These are phyloP conservation scores for Phytophthora rubi DNA, from an alignment of 352 stramenopile genomes.

Conservation along the genomic window DNA sequence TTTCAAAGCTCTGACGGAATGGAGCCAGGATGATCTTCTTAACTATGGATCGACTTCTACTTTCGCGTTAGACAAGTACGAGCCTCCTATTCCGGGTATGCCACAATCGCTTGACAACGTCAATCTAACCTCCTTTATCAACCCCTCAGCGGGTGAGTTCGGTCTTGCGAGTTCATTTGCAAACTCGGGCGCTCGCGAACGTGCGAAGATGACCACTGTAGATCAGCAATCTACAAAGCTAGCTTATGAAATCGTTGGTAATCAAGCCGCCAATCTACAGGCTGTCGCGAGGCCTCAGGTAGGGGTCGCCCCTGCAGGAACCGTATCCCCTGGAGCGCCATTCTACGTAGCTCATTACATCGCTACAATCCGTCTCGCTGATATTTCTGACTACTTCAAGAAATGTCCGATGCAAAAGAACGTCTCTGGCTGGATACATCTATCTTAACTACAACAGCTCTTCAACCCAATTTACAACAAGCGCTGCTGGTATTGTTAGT, in stretches of 20 bases:
- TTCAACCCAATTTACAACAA: too few species aligned
- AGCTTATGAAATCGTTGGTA: background rate
- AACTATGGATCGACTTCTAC: slow-evolving; percentile 6
- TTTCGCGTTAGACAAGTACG: background rate
- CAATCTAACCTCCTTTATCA: too few species aligned
- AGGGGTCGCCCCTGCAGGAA: too few species aligned
- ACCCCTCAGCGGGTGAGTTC: too few species aligned
- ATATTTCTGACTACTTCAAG: slow-evolving; percentile 23
- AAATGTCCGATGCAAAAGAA: slow-evolving; percentile 24
- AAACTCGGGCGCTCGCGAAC: background rate
- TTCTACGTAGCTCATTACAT: slow-evolving; percentile 13
- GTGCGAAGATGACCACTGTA: background rate
- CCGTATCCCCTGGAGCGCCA: too few species aligned
- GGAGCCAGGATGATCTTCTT: background rate
- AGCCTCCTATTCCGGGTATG: too few species aligned
- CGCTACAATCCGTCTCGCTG: slow-evolving; percentile 2
- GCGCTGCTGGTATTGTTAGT: background rate
- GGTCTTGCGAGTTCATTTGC: background rate
- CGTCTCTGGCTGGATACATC: slow-evolving; percentile 2
- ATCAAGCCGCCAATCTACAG: background rate
- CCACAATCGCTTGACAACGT: too few species aligned
- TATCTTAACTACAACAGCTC: slow-evolving; percentile 25
- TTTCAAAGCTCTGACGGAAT: slow-evolving; percentile 15
- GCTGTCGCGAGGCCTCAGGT: background rate
- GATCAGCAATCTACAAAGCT: background rate